Conservation (phyloP, 1,284 basidiomycete species). For the Coniophora puteana region DNA sequence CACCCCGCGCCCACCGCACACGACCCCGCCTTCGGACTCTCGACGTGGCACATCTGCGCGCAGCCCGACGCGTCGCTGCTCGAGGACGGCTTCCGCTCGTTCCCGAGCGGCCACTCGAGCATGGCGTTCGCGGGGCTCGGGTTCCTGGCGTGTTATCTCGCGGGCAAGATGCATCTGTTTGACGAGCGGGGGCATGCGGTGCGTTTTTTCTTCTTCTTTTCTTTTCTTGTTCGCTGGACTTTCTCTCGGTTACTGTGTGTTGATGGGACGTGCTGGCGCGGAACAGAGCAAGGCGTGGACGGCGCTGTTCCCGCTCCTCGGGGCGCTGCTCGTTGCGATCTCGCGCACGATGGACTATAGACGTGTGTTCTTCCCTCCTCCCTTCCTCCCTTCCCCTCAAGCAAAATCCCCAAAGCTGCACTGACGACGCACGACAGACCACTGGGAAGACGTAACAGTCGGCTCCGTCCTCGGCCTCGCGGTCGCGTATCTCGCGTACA, state of each 20-base stretch:
- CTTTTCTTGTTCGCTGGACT: neutral
- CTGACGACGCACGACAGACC: constrained; percentile 30
- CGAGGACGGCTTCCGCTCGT: constrained; percentile 71
- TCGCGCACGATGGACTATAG: constrained; percentile 66
- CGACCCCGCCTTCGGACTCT: constrained; percentile 60
- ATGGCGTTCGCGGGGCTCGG: constrained; percentile 72
- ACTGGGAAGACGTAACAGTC: constrained; percentile 52
- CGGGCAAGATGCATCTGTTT: constrained; percentile 75
- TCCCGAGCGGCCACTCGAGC: constrained; percentile 75
- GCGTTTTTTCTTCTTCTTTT: constrained; percentile 13
- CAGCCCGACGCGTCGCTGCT: constrained; percentile 43
- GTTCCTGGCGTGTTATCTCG: constrained; percentile 69
- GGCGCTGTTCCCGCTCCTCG: constrained; percentile 56
- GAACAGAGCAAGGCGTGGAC: constrained; percentile 62
- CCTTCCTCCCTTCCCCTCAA: neutral
- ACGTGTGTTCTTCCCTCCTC: constrained; percentile 36
- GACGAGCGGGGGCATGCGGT: constrained; percentile 61
- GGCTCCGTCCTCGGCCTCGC: constrained; percentile 48
- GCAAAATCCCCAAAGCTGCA: neutral
- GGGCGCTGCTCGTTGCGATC: constrained; percentile 65
- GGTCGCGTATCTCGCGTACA: constrained; percentile 47
- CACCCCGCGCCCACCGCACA: constrained; percentile 46
- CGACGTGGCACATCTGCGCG: constrained; percentile 62
- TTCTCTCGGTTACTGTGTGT: neutral
- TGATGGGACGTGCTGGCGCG: constrained; percentile 5